Base-by-base conservation (phyloP, 257 asterid species). In the Dorcoceras hygrometricum region DNA sequence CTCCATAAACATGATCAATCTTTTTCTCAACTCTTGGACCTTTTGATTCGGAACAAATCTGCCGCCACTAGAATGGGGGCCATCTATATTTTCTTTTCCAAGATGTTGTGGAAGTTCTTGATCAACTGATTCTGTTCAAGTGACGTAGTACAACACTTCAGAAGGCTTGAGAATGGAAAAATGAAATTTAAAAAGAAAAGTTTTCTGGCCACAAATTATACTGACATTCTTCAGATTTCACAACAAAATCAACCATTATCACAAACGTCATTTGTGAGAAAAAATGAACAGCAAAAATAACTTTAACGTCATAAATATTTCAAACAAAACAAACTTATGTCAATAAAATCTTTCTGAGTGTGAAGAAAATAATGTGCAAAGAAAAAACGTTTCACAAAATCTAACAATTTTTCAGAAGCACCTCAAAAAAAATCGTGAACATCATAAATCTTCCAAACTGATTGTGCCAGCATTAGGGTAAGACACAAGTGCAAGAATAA, bases 1-100 rank as follows among this genome's bases (percentile, higher is more conserved):
- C 78, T 90, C 90, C 90, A 93, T 83, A 75, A 93, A 93, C 73
- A 76, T 85, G 67, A 82, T 81, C 85, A 93, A 70, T 75, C 61
- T 80, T 57, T 83, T 80, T 73, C 91, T 79, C 66, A 93, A 79
- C 59, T 77, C 81, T 74, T 77, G 91, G 75, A 93, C 86, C 81
- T 86, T 88, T 59, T 73, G 82, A 75, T 82, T 79, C 9, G 96
- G 96, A 69, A 86, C 83, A 78, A 88, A 85, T 66, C 55, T 85
- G 23, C 97, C 93, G 54, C 84, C 89, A 39, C 59, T 57, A 63
- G 82, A 55, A 43, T 60, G 62, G 56, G 46, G 73, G 62, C 75
- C 71, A 58, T 73, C 73, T 28, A 60, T 39, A 71, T 59, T 76
- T 61, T 75, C 82, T 66, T 66, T 73, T 46, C 71, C 81, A 69